A percentile compares a stretch with the other conserved stretches of the same genome.
Conservation (phyloP, 495 filamentous ascomycete genomes). For the Cercophora newfieldiana region DNA sequence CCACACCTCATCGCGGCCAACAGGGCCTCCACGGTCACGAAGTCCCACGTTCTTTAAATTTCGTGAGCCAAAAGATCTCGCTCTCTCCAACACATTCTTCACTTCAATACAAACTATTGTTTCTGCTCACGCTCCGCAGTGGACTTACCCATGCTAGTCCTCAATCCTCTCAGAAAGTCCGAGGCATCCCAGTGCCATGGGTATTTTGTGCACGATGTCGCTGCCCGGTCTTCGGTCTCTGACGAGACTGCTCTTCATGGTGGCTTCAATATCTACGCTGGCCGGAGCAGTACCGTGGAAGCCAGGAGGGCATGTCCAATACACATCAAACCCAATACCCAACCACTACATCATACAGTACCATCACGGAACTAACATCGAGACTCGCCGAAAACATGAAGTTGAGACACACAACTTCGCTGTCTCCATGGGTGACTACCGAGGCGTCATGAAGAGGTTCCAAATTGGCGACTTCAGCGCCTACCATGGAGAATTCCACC, state of each 20-base stretch:
- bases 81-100: too few species aligned
- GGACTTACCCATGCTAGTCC: too few species aligned
- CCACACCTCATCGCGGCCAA: too few species aligned
- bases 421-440: neutral
- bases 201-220: neutral
- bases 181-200: too few species aligned
- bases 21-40: too few species aligned
- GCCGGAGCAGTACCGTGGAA: neutral
- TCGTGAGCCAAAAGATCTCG: too few species aligned
- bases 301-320: neutral
- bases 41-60: too few species aligned
- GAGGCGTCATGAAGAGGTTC: constrained; percentile 9
- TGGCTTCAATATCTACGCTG: neutral
- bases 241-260: neutral
- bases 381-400: constrained; percentile 1
- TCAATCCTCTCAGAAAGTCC: too few species aligned
- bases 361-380: neutral
- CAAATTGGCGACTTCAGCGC: constrained; percentile 15
- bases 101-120: too few species aligned
- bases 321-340: constrained; percentile 12
- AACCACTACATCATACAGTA: constrained; percentile 25
- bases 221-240: neutral
- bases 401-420: neutral
- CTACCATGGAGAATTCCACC: constrained; percentile 14
- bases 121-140: too few species aligned